These are phyloP conservation scores for Scytalidium sp. DNA, from an alignment of 2,329 filamentous ascomycete species.

Conservation along the genomic window DNA sequence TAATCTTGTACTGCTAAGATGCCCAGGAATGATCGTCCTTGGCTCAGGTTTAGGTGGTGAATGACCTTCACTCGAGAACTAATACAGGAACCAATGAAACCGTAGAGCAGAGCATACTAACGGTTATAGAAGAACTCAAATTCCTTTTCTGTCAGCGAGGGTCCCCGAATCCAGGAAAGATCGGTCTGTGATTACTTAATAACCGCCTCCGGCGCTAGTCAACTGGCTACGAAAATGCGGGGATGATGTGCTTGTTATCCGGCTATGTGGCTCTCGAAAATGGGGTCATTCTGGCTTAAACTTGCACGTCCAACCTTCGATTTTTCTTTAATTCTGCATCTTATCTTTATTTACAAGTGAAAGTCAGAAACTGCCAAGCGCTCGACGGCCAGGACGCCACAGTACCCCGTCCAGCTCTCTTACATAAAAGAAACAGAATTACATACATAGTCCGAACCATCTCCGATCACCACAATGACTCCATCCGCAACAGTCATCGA, in stretches of 20 bases:
- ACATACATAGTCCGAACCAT: background rate
- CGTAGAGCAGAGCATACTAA: too few species aligned
- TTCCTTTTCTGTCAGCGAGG: too few species aligned
- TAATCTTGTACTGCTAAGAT: too few species aligned
- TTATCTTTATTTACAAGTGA: background rate
- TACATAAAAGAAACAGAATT: background rate
- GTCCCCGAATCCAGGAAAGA: too few species aligned
- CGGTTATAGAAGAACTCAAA: too few species aligned
- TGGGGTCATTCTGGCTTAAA: background rate
- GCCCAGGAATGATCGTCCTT: too few species aligned
- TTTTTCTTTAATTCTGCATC: background rate
- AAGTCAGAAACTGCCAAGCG: background rate
- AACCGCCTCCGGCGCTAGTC: background rate
- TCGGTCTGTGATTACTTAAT: background rate
- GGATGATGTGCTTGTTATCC: background rate
- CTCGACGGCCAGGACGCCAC: too few species aligned
- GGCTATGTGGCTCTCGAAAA: background rate
- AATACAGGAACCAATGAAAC: too few species aligned
- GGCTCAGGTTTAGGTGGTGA: too few species aligned
- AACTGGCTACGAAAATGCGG: background rate
- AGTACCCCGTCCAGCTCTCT: too few species aligned
- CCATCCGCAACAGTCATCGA: constrained; percentile 32
- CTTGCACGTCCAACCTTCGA: background rate
- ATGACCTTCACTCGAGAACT: too few species aligned
- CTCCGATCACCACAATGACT: constrained; percentile 25